These are phyloP conservation scores for Dichomitus squalens DNA, from an alignment of 1,284 basidiomycete genomes.

Conservation along the genomic window DNA sequence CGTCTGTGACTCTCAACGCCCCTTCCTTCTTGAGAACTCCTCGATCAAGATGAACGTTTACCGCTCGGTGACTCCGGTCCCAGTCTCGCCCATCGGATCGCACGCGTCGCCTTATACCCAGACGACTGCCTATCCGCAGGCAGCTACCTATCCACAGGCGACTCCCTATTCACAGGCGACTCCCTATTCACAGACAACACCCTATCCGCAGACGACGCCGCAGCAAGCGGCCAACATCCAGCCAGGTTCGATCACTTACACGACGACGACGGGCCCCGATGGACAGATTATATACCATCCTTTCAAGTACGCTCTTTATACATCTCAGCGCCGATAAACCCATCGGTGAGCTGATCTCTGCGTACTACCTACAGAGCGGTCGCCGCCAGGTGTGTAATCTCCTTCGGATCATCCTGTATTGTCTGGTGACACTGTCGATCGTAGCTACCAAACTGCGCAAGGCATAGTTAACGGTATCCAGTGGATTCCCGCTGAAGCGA, in stretches of 20 bases:
- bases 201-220: constrained; percentile 17
- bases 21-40: not conserved
- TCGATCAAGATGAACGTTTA: constrained; percentile 24
- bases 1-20: too few species aligned
- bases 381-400: constrained; percentile 55
- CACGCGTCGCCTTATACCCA: constrained; percentile 1
- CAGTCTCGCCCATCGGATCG: constrained; percentile 27
- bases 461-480: constrained; percentile 72
- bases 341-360: constrained; percentile 14
- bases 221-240: constrained; percentile 38
- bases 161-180: too few species aligned
- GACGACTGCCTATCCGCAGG: too few species aligned
- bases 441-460: constrained; percentile 69
- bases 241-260: constrained; percentile 69
- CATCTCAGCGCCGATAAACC: constrained; percentile 5
- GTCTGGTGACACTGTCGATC: not conserved
- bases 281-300: constrained; percentile 65
- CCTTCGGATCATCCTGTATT: not conserved
- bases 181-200: constrained; percentile 14
- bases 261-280: constrained; percentile 59
- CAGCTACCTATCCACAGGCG: too few species aligned
- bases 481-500: constrained; percentile 74
- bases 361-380: constrained; percentile 51
- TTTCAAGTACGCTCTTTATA: constrained; percentile 56
- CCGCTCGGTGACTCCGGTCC: constrained; percentile 16